These are phyloP conservation scores for Jackrogersella minutella DNA, from an alignment of 495 filamentous ascomycete species.

Conservation along the genomic window DNA sequence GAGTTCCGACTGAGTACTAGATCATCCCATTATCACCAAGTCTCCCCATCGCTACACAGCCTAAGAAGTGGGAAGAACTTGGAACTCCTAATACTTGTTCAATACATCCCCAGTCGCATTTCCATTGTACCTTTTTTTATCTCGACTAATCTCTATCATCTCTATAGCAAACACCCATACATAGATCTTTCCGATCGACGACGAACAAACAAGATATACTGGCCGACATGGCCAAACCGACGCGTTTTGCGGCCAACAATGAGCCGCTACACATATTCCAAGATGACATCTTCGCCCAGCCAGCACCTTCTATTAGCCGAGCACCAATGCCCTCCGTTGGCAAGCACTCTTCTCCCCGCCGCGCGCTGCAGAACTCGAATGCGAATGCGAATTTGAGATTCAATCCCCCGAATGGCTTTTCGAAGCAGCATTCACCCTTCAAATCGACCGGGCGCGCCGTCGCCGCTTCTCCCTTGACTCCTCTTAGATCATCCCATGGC, in stretches of 20 bases:
- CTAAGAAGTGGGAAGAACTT: slow-evolving; percentile 21
- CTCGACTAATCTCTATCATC: slow-evolving; percentile 21
- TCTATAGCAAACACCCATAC: slow-evolving; percentile 6
- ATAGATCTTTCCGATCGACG: slow-evolving; percentile 14
- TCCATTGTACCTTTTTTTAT: slow-evolving; percentile 13
- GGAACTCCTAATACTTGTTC: slow-evolving; percentile 21
- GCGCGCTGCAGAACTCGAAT: slow-evolving; percentile 60
- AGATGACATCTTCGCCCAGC: slow-evolving; percentile 61
- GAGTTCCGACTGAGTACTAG: slow-evolving; percentile 38
- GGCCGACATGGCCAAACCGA: slow-evolving; percentile 60
- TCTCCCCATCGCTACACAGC: slow-evolving; percentile 31
- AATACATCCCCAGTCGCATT: slow-evolving; percentile 8
- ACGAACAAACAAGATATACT: slow-evolving; percentile 5
- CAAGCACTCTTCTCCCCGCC: slow-evolving; percentile 50
- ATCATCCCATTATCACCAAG: slow-evolving; percentile 36
- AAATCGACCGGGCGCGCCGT: slow-evolving; percentile 52
- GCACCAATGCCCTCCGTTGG: slow-evolving; percentile 61
- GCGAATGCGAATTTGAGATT: slow-evolving; percentile 62
- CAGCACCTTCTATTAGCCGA: slow-evolving; percentile 55
- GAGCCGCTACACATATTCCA: slow-evolving; percentile 70
- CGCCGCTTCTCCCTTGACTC: slow-evolving; percentile 50
- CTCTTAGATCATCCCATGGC: slow-evolving; percentile 54
- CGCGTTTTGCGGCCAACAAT: slow-evolving; percentile 63
- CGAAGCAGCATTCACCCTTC: slow-evolving; percentile 66
- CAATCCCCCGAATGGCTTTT: slow-evolving; percentile 60